Conservation (phyloP, 352 stramenopile genomes). For the Phytophthora idaei region DNA sequence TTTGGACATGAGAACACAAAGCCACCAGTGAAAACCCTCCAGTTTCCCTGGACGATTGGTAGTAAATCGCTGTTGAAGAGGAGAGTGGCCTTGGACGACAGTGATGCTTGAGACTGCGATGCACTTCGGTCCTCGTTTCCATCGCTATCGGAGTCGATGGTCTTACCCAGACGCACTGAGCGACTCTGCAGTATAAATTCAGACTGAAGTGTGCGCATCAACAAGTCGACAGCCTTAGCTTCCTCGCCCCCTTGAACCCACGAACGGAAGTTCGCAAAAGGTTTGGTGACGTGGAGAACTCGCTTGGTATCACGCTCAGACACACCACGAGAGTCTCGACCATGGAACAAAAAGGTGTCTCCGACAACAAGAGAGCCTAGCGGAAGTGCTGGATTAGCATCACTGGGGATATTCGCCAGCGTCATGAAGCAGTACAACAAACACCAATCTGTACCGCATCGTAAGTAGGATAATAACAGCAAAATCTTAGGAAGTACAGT, state of each 20-base stretch:
- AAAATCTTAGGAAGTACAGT: not conserved
- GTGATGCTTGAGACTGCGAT: not conserved
- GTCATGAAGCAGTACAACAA: constrained; percentile 61
- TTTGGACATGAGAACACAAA: constrained; percentile 67
- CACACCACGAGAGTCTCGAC: not conserved
- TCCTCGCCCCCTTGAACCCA: constrained; percentile 63
- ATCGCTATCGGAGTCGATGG: constrained; percentile 41
- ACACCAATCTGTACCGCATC: constrained; percentile 46
- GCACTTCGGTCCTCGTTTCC: not conserved
- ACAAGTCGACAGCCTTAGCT: constrained; percentile 41
- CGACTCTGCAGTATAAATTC: constrained; percentile 71
- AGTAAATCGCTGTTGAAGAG: constrained; percentile 56
- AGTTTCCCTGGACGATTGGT: constrained; percentile 48
- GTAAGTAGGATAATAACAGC: not conserved
- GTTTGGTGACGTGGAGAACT: constrained; percentile 54
- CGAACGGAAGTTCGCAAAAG: constrained; percentile 68
- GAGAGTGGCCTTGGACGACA: constrained; percentile 45
- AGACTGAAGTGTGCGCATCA: constrained; percentile 55
- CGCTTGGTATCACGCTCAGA: not conserved
- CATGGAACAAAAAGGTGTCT: constrained; percentile 57
- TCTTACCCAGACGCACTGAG: constrained; percentile 51
- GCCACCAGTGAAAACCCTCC: constrained; percentile 59
- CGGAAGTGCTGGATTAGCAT: constrained; percentile 14
- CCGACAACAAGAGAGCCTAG: constrained; percentile 63
- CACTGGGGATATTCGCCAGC: constrained; percentile 43